Conservation (phyloP, 768 basidiomycete species). For the Sporobolomyces roseus region DNA sequence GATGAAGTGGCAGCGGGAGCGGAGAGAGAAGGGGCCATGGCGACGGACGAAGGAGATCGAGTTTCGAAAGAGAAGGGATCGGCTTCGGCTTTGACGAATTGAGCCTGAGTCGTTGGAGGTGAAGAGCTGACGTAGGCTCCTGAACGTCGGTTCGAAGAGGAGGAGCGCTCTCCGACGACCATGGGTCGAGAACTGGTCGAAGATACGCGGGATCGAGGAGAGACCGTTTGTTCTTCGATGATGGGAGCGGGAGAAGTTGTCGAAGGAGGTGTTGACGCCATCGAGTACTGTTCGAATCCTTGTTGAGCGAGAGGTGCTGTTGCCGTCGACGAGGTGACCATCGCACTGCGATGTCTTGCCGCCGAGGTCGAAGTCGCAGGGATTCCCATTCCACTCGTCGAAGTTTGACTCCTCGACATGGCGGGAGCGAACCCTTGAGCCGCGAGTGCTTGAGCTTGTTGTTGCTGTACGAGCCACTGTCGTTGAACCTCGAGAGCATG, state of each 20-base stretch:
- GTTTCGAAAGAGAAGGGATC: conserved; percentile 40
- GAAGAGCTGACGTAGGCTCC: conserved; percentile 22
- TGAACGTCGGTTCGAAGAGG: conserved; percentile 21
- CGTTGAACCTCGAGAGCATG: conserved; percentile 59
- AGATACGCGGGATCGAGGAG: conserved; percentile 24
- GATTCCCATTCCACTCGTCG: conserved; percentile 27
- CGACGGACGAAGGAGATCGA: conserved; percentile 11
- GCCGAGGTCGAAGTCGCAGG: not conserved
- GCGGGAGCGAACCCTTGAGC: conserved; percentile 34
- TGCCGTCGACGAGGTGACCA: conserved; percentile 30
- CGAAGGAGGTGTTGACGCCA: conserved; percentile 5
- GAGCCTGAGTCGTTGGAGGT: conserved; percentile 30
- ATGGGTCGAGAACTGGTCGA: conserved; percentile 19
- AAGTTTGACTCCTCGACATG: conserved; percentile 44
- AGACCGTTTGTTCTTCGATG: conserved; percentile 13
- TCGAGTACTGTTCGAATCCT: conserved; percentile 30
- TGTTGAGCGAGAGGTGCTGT: conserved; percentile 13
- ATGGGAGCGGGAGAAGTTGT: conserved; percentile 1
- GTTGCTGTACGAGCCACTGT: conserved; percentile 54
- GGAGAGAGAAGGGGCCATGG: conserved; percentile 32
- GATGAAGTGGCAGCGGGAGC: conserved; percentile 15
- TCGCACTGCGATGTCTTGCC: conserved; percentile 33
- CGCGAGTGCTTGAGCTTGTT: conserved; percentile 32
- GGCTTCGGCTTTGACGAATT: conserved; percentile 35
- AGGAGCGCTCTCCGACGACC: conserved; percentile 10